Conservation (phyloP, 768 basidiomycete genomes). For the Auriscalpium orientale region DNA sequence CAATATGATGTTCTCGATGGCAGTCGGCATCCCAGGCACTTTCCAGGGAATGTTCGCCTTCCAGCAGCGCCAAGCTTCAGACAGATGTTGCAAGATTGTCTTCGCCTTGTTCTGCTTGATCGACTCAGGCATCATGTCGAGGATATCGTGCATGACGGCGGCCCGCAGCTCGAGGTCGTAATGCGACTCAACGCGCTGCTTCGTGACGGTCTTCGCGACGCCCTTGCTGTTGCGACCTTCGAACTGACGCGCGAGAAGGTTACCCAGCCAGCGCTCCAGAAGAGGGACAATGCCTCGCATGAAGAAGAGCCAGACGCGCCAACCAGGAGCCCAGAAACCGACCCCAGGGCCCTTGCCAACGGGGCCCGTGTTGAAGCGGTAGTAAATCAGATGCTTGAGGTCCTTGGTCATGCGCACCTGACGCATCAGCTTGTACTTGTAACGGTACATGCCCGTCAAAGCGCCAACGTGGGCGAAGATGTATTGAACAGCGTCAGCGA, state of each 20-base stretch:
- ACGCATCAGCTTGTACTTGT: constrained; percentile 99
- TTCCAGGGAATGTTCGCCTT: constrained; percentile 99
- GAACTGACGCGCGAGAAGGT: constrained; percentile 95
- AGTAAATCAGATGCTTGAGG: constrained; percentile 95
- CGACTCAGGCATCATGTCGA: constrained; percentile 99
- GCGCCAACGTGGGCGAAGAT: constrained; percentile 97
- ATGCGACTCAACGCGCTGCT: constrained; percentile 98
- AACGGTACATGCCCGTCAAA: constrained; percentile 98
- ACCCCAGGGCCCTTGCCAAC: constrained; percentile 98
- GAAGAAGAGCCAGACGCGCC: constrained; percentile 99
- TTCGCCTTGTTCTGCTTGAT: constrained; percentile 99
- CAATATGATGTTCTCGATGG: constrained; percentile 97
- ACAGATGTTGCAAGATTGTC: constrained; percentile 95
- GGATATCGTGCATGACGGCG: constrained; percentile 99
- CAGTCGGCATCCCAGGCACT: constrained; percentile 98
- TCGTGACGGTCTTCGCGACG: constrained; percentile 96
- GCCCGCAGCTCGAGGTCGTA: constrained; percentile 96
- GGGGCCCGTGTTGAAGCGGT: constrained; percentile 98
- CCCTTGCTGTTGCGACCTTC: constrained; percentile 97
- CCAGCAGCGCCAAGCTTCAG: constrained; percentile 98
- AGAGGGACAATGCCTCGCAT: constrained; percentile 98
- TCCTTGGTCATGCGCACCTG: constrained; percentile 99
- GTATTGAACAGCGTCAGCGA: constrained; percentile 97
- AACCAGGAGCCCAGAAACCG: constrained; percentile 99
- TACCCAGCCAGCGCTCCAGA: constrained; percentile 94